phyloP scores from a whole-genome alignment of 2,329 filamentous ascomycete species.

The Cladosporium sp. region DNA sequence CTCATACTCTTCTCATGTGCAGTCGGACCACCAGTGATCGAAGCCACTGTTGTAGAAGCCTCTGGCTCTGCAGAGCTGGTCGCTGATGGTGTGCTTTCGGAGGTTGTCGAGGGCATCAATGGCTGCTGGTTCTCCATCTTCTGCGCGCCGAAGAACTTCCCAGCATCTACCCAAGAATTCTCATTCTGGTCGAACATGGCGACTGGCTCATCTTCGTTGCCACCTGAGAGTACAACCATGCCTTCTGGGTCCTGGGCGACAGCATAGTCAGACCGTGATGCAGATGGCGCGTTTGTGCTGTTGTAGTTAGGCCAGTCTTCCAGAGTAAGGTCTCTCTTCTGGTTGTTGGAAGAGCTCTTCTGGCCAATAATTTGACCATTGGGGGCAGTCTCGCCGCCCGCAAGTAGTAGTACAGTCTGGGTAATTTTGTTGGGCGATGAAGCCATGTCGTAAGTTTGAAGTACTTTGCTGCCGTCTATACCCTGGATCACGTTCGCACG shows the following conservation, averaged over 20 bases:
- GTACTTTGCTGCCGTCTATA: conserved; percentile 72
- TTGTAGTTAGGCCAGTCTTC: conserved; percentile 78
- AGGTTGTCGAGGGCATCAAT: conserved; percentile 30
- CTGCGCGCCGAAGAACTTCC: conserved; percentile 58
- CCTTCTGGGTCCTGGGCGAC: conserved; percentile 67
- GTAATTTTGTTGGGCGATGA: conserved; percentile 73
- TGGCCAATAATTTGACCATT: conserved; percentile 51
- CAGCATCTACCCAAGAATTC: conserved; percentile 78
- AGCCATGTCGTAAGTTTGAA: conserved; percentile 76
- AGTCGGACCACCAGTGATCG: conserved; percentile 30
- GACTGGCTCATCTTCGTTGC: conserved; percentile 65
- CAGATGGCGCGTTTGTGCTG: conserved; percentile 65
- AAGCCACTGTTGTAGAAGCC: conserved; percentile 37
- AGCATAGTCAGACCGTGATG: conserved; percentile 66
- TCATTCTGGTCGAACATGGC: conserved; percentile 73
- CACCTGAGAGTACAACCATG: conserved; percentile 76
- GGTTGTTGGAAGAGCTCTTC: conserved; percentile 36
- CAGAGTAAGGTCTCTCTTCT: conserved; percentile 57
- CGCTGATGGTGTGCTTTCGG: conserved; percentile 38
- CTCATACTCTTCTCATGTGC: conserved; percentile 51
- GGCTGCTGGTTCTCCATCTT: conserved; percentile 37
- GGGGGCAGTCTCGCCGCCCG: conserved; percentile 54
- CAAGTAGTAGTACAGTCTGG: conserved; percentile 66
- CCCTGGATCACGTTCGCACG: conserved; percentile 65
- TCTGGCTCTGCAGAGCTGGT: conserved; percentile 38